Evolutionary conservation across 2,329 filamentous ascomycete species (phyloP), one percentile per base, ranked within the genome.

Genomic region (Monosporascus sp.): DNA sequence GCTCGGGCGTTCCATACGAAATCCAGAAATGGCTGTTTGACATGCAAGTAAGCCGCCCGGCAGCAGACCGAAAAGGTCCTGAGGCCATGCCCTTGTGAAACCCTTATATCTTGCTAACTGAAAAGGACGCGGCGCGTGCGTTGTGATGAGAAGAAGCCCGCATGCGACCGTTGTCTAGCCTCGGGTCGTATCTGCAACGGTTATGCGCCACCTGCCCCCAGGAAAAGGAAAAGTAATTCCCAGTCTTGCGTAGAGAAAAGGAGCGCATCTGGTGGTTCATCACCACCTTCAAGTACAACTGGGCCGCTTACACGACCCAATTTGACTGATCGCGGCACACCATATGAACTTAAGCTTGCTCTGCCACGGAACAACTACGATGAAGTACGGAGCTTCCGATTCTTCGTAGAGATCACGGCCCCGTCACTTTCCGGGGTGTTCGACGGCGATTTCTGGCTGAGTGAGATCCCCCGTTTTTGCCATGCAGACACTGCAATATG

Each of bases 381-480:
- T n/a, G 46, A 59, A 53, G 37, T 57, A 20, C 41, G 58, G 46
- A 39, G 50, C 54, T 55, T 57, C 47, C 48, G 38, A 8, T 61
- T 54, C 43, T 63, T 61, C 20, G 37, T 58, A 18, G 48, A 55
- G 3, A 50, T 63, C 2, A 52, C 55, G 1, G 55, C 54, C 0
- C 60, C 60, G 2, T 49, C 43, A 5, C 49, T 63, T 3, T 48
- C 60, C 3, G 56, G 60, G 4, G 49, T 55, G 3, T 55, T 64
- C 25, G 55, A 60, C 31, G 48, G 38, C 15, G 54, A 56, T n/a
- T 64, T 64, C 50, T 64, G 61, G 60, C 37, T 51, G 5, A 35
- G 27, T 22, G 44, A 59, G 15, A 43, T 63, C 9, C 53, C 53
- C 2, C 50, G 57, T 6, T 43, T 58, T 15, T 54, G 55, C n/a